Base-by-base conservation (phyloP, 2,329 filamentous ascomycete genomes). In the Zalaria sp. region DNA sequence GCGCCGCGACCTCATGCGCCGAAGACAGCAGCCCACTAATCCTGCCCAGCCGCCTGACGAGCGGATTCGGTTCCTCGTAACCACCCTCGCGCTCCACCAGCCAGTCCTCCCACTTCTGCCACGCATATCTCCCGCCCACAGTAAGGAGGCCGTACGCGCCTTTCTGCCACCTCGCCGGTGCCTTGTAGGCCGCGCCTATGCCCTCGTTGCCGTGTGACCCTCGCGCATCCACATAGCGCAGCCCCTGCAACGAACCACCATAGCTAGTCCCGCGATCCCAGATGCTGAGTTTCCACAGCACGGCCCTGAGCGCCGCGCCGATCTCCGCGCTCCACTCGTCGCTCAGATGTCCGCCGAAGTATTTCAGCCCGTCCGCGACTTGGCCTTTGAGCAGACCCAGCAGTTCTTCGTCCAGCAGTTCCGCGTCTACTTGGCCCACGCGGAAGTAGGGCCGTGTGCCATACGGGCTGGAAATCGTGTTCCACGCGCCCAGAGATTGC, bases 201-300 rank as follows among this genome's bases (percentile, higher is more conserved):
- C 76, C 76, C 37, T 63, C 63, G 27, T 39, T 27, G 8, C 31
- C 10, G 26, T 39, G 29, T 35, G 34, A 38, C 31, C 39, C 35
- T 47, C 89, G 74, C 38, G 87, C 88, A 58, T 96, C 89, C 7
- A 84, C 83, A 56, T 89, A 96, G 56, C 80, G 80, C 27, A 98
- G 72, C 48, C 93, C 93, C 61, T 98, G 91, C 39, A 98, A 68
- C 31, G 85, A 80, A 7, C 91, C 91, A 46, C 91, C 91, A 61
- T 98, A 96, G 4, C 84, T 93, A 34, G 91, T 85, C 59, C 94
- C 81, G 60, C 95, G 85, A 60, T 96, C 88, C 91, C 91, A 98
- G 44, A 98, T 80, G 10, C 83, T 86, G 47, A 98, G 73, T 63
- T 98, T 98, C 70, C 95, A 98, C 5, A 98, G 68, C 3, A 87